These are phyloP conservation scores for Tolypocladium paradoxum DNA, from an alignment of 2,329 filamentous ascomycete species.

Conservation along the genomic window DNA sequence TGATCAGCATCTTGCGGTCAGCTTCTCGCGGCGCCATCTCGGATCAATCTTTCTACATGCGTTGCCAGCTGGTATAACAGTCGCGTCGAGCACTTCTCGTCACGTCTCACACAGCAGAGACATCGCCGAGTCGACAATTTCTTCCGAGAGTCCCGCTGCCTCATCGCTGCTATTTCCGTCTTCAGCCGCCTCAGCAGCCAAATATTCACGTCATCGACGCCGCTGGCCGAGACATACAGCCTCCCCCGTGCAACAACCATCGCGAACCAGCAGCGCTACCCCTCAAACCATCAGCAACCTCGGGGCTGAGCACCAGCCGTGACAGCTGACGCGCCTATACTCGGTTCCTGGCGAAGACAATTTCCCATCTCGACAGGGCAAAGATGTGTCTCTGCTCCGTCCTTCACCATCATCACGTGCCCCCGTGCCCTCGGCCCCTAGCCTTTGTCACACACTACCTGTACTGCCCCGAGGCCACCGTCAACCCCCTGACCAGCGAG, in stretches of 20 bases:
- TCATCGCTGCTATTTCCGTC: neutral
- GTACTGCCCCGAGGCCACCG: constrained; percentile 28
- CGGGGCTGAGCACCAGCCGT: neutral
- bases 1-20: neutral
- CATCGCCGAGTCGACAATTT: neutral
- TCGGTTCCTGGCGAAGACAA: neutral
- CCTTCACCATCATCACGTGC: constrained; percentile 39
- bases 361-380: neutral
- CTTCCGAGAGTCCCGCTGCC: neutral
- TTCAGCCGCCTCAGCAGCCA: neutral
- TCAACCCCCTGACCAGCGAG: constrained; percentile 16
- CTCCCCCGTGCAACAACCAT: neutral
- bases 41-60: neutral
- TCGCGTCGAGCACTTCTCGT: neutral
- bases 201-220: constrained; percentile 3
- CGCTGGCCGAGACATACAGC: constrained; percentile 14
- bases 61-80: neutral
- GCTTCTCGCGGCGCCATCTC: neutral
- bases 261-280: neutral
- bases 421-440: constrained; percentile 29
- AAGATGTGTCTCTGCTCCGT: constrained; percentile 40
- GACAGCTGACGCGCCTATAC: neutral
- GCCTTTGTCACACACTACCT: constrained; percentile 31
- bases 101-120: neutral
- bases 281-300: neutral